These are phyloP conservation scores for Microdochium trichocladiopsis DNA, from an alignment of 2,329 filamentous ascomycete species.

Conservation along the genomic window DNA sequence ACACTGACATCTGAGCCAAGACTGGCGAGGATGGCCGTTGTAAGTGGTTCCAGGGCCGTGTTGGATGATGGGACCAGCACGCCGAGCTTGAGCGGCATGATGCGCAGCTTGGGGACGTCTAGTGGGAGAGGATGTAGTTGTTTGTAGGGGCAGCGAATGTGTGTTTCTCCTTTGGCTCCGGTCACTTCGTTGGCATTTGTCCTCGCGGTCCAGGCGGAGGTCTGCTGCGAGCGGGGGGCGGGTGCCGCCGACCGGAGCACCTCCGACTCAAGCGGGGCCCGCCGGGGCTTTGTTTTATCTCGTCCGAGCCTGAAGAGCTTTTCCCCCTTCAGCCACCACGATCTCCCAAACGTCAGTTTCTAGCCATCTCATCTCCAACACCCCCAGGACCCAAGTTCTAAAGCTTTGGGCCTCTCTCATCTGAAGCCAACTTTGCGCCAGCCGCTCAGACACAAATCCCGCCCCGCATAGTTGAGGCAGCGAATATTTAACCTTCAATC, in stretches of 20 bases:
- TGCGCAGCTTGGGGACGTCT: neutral
- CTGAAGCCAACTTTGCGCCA: neutral
- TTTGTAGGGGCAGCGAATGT: too few relatives aligned
- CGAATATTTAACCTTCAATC: too few relatives aligned
- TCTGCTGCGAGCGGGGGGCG: neutral
- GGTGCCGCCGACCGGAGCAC: neutral
- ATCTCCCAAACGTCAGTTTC: too few relatives aligned
- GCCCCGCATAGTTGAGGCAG: neutral
- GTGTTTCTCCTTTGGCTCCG: too few relatives aligned
- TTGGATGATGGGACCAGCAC: conserved; percentile 36
- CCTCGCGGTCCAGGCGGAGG: too few relatives aligned
- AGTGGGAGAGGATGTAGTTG: too few relatives aligned
- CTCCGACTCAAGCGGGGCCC: neutral
- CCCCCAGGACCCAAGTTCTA: too few relatives aligned
- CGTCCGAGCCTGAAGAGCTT: neutral
- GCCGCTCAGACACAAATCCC: neutral
- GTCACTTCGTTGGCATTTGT: too few relatives aligned
- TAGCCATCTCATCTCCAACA: too few relatives aligned
- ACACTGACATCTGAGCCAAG: conserved; percentile 24
- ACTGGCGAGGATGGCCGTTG: conserved; percentile 23
- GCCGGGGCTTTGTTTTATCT: neutral
- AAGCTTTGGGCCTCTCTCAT: too few relatives aligned
- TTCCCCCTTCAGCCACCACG: neutral
- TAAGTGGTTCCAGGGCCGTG: conserved; percentile 34
- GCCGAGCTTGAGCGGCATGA: conserved; percentile 18